Conservation (phyloP, 148 eudicot genomes). For the Chenopodium quinoa region DNA sequence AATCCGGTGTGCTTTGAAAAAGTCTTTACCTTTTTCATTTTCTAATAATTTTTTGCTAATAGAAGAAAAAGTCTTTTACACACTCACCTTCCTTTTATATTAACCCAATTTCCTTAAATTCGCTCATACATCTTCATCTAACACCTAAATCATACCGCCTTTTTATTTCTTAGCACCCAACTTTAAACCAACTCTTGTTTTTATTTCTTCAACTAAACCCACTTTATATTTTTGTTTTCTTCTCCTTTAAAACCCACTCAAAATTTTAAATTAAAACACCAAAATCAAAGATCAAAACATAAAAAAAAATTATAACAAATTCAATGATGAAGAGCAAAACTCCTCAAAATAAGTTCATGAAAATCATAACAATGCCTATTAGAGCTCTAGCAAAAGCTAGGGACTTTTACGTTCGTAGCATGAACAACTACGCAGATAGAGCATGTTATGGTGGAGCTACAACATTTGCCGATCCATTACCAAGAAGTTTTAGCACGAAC, state of each 20-base stretch:
- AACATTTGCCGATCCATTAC: constrained; percentile 29
- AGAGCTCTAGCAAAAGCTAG: constrained; percentile 49
- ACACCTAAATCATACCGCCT: not conserved
- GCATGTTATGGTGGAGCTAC: constrained; percentile 6
- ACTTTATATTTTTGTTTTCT: not conserved
- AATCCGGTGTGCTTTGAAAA: constrained; percentile 33
- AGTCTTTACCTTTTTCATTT: not conserved
- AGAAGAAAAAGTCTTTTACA: too few relatives aligned
- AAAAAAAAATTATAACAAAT: not conserved
- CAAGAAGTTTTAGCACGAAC: constrained; percentile 46
- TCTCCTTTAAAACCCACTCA: not conserved
- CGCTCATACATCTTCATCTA: constrained; percentile 7
- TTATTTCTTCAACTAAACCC: not conserved
- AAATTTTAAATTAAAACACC: not conserved
- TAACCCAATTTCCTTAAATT: not conserved
- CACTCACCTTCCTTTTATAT: too few relatives aligned
- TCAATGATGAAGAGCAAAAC: constrained; percentile 14
- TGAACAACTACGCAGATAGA: constrained; percentile 38
- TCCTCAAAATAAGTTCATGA: constrained; percentile 32
- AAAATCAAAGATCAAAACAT: not conserved
- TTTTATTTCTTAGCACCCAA: not conserved
- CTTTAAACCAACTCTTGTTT: not conserved
- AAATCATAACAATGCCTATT: constrained; percentile 45
- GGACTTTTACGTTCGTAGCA: constrained; percentile 53
- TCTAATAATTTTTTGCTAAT: too few relatives aligned